phyloP scores from a whole-genome alignment of 2,329 filamentous ascomycete species.

The Seiridium unicorne region DNA sequence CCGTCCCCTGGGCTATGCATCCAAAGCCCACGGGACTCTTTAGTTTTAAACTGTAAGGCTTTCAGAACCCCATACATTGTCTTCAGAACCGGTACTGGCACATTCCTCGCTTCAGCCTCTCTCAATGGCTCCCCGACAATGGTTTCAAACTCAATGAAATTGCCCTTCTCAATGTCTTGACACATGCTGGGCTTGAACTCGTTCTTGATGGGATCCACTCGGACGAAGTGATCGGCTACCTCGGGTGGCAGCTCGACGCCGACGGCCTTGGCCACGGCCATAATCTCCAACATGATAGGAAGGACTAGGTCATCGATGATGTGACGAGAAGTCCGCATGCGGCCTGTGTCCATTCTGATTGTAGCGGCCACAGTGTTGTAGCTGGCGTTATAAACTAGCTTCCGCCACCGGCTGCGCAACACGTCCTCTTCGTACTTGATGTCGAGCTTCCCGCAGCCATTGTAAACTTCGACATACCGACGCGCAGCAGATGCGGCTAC shows the following conservation, averaged over 20 bases:
- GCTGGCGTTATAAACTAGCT: constrained; percentile 49
- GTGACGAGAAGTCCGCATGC: constrained; percentile 43
- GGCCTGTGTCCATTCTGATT: constrained; percentile 47
- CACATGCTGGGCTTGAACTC: constrained; percentile 54
- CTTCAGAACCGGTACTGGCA: constrained; percentile 47
- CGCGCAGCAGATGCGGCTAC: constrained; percentile 29
- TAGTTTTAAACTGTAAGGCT: constrained; percentile 46
- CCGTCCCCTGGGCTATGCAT: too few relatives aligned
- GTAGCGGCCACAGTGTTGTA: constrained; percentile 53
- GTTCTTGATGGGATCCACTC: constrained; percentile 45
- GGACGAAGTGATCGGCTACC: constrained; percentile 42
- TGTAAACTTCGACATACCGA: constrained; percentile 47
- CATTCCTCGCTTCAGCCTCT: constrained; percentile 45
- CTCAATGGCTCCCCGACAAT: constrained; percentile 55
- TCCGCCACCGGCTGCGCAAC: constrained; percentile 43
- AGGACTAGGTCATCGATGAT: constrained; percentile 45
- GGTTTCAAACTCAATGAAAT: constrained; percentile 55
- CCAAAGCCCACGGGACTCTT: constrained; percentile 40
- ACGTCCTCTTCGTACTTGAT: constrained; percentile 41
- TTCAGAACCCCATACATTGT: constrained; percentile 47
- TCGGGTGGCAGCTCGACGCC: constrained; percentile 39
- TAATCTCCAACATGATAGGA: constrained; percentile 54
- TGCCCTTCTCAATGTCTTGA: constrained; percentile 50
- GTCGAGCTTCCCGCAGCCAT: constrained; percentile 40
- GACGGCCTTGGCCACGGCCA: constrained; percentile 39